Evolutionary conservation across 345 rosid genomes (phyloP).

Genomic region (Anastatica hierochuntica): DNA sequence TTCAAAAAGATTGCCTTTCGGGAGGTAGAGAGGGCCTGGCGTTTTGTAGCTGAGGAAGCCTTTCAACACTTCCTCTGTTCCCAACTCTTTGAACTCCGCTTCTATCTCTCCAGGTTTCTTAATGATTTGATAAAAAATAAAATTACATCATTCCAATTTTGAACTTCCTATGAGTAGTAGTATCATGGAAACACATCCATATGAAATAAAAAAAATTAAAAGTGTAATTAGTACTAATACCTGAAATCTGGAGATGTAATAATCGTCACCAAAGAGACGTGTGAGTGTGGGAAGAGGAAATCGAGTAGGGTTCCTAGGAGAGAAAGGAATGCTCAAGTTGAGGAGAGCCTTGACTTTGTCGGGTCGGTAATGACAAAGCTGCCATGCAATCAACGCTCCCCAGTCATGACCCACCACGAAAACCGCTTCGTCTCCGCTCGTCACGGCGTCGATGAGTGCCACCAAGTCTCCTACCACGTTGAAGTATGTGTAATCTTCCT

Average conservation of each 20-base stretch:
- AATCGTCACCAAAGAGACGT: constrained; percentile 50
- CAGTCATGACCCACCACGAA: constrained; percentile 67
- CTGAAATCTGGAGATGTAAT: constrained; percentile 77
- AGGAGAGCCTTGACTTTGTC: constrained; percentile 61
- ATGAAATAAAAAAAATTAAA: too few relatives aligned
- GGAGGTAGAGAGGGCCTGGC: constrained; percentile 45
- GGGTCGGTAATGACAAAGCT: constrained; percentile 42
- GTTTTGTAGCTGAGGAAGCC: constrained; percentile 35
- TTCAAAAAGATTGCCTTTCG: constrained; percentile 42
- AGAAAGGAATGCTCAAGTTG: constrained; percentile 35
- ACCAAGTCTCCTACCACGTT: constrained; percentile 52
- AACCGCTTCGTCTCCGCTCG: constrained; percentile 29
- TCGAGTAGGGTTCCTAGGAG: constrained; percentile 43
- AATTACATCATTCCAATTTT: neutral
- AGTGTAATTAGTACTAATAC: too few relatives aligned
- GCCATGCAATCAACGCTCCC: constrained; percentile 63
- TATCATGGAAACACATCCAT: too few relatives aligned
- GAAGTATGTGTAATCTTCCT: constrained; percentile 34
- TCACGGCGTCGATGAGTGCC: constrained; percentile 38
- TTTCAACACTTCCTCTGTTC: constrained; percentile 37
- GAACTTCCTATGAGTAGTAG: too few relatives aligned
- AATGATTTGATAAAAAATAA: too few relatives aligned
- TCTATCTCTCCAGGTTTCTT: constrained; percentile 67
- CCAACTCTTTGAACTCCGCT: constrained; percentile 40
- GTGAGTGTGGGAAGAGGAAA: constrained; percentile 41